Conservation (phyloP, 345 rosid genomes). For the Pugionium cornutum region DNA sequence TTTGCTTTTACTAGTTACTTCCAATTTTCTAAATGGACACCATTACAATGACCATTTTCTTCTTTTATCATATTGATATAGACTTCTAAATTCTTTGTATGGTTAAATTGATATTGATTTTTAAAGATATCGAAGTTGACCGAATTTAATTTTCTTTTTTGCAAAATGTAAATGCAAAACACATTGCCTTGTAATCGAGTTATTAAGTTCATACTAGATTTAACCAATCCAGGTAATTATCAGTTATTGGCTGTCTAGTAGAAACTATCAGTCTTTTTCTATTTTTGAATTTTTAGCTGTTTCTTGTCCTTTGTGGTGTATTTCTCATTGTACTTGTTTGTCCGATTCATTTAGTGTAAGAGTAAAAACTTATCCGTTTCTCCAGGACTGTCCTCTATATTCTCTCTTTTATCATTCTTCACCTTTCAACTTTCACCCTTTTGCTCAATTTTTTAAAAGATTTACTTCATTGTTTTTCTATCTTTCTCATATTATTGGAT, state of each 20-base stretch:
- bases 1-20: slow-evolving; percentile 32
- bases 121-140: not conserved
- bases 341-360: slow-evolving; percentile 31
- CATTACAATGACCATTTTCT: slow-evolving; percentile 21
- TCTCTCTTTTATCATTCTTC: slow-evolving; percentile 21
- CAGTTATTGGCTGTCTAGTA: slow-evolving; percentile 29
- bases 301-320: slow-evolving; percentile 31
- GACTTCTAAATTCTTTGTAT: not conserved
- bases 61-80: not conserved
- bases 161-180: not conserved
- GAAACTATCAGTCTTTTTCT: slow-evolving; percentile 21
- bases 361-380: slow-evolving; percentile 35
- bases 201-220: not conserved
- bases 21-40: not conserved
- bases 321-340: slow-evolving; percentile 39
- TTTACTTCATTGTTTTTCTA: not conserved
- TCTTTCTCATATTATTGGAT: slow-evolving; percentile 22
- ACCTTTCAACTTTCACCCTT: slow-evolving; percentile 24
- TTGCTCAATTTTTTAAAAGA: not conserved
- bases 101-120: not conserved
- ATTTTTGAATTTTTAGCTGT: slow-evolving; percentile 4
- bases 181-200: no score
- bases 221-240: slow-evolving; percentile 27
- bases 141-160: not conserved
- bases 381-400: slow-evolving; percentile 34